Percentiles rank a stretch among this genome's conserved stretches.
Conservation (phyloP, 495 filamentous ascomycete genomes). For the Trichoderma virens region DNA sequence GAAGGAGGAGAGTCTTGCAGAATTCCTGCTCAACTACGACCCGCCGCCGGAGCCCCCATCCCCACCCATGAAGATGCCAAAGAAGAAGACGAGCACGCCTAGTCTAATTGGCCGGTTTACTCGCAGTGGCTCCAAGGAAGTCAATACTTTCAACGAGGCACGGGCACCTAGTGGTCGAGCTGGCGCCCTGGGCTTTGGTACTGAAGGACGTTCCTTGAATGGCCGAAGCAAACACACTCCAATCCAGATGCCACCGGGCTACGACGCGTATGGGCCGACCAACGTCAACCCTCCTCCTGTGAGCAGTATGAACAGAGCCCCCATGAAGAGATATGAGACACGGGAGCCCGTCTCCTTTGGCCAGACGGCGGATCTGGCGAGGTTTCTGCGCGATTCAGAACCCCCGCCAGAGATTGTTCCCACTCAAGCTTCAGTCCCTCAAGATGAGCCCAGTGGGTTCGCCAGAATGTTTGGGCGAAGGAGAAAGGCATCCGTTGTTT, state of each 20-base stretch:
- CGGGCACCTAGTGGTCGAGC: constrained; percentile 26
- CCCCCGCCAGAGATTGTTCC: constrained; percentile 44
- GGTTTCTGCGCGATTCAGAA: constrained; percentile 69
- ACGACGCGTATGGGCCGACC: constrained; percentile 22
- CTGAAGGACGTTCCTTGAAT: constrained; percentile 6
- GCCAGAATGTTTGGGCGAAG: constrained; percentile 3
- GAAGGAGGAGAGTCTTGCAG: constrained; percentile 69
- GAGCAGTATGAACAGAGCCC: constrained; percentile 22
- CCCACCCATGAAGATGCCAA: constrained; percentile 32
- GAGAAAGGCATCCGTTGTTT: background rate
- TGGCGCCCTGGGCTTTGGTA: background rate
- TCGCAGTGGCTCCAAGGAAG: constrained; percentile 29
- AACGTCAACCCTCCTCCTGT: constrained; percentile 21
- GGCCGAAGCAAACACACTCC: constrained; percentile 32
- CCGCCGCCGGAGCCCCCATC: constrained; percentile 55
- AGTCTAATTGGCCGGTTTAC: constrained; percentile 58
- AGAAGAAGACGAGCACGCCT: constrained; percentile 53
- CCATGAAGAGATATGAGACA: constrained; percentile 47
- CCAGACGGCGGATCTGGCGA: constrained; percentile 64
- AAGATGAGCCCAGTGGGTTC: constrained; percentile 6
- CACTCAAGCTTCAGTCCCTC: background rate
- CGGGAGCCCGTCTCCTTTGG: constrained; percentile 36
- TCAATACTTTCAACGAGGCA: constrained; percentile 19
- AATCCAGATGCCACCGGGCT: constrained; percentile 32
- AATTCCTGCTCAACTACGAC: constrained; percentile 79